Base-by-base conservation (phyloP, 2,329 filamentous ascomycete genomes). In the Aspergillus sojae region DNA sequence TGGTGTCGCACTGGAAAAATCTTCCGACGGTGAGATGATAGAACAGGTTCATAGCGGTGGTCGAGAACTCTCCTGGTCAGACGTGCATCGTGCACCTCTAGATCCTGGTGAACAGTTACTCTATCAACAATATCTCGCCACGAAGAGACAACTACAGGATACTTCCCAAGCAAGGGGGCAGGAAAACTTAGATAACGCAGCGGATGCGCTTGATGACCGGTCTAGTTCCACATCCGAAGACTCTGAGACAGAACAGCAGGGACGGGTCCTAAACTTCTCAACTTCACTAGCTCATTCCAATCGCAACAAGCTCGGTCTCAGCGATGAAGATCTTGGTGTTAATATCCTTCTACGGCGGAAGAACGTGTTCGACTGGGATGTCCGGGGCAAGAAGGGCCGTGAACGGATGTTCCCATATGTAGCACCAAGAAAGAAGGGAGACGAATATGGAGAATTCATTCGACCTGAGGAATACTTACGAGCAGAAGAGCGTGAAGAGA, bases 401-500 rank as follows among this genome's bases (percentile, higher is more conserved):
- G 95, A 99, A 74, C 89, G 93, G 66, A 91, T 96, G 81, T 98
- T 97, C 74, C 95, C 95, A 0, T 89, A 96, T 59, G 87, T 94
- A 1, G 87, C 94, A 28, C 89, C 93, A 58, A 85, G 92, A 71
- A 91, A 89, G 75, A 89, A 93, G 57, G 88, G 86, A 34, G 95
- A 98, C 74, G 94, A 97, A 67, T 99, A 95, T 78, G 95, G 95
- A 63, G 95, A 99, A 68, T 81, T 96, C 19, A 97, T 99, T 70
- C 88, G 93, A 60, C 92, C 94, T 0, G 95, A 98, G 76, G 95
- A 99, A 67, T 99, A 94, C 74, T 85, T 97, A 1, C 88, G 94
- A 62, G 94, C 94, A 0, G 95, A 99, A 74, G 95, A 98, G 78
- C 89, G 93, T 62, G 93, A 96, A 69, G 88, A 90, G 62, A 84